These are phyloP conservation scores for Orbilia javanica DNA, from an alignment of 2,329 filamentous ascomycete species.

Conservation along the genomic window DNA sequence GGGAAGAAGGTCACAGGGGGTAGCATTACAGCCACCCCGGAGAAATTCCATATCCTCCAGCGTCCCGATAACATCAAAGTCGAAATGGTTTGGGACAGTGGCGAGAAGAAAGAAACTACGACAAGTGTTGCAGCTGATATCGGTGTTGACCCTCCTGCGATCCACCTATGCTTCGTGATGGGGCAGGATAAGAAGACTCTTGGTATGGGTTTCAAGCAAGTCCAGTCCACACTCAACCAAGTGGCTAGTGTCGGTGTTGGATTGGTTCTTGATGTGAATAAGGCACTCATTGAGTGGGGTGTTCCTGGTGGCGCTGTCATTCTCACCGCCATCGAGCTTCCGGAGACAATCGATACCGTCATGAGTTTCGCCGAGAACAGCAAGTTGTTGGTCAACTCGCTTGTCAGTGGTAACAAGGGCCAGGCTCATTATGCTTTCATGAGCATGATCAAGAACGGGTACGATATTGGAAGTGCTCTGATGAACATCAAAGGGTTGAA, in stretches of 20 bases:
- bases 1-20: background rate
- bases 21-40: background rate
- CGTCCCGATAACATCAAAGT: conserved; percentile 6
- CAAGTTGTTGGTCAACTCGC: background rate
- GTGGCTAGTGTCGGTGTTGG: conserved; percentile 1
- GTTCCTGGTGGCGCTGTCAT: conserved; percentile 15
- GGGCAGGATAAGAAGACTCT: background rate
- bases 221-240: background rate
- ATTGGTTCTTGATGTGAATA: conserved; percentile 11
- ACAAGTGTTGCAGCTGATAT: background rate
- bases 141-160: background rate
- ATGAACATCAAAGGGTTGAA: conserved; percentile 16
- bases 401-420: background rate
- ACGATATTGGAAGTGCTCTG: background rate
- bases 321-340: conserved; percentile 3
- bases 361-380: background rate
- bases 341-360: background rate
- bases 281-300: conserved; percentile 18
- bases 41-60: conserved; percentile 8
- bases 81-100: background rate
- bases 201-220: conserved; percentile 7
- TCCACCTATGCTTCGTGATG: background rate
- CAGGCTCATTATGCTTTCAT: background rate
- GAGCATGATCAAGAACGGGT: conserved; percentile 16
- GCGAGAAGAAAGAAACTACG: background rate